Evolutionary conservation across 2,329 filamentous ascomycete genomes (phyloP), one percentile per base, ranked within the genome.

Genomic region (Microascus cirrosus): DNA sequence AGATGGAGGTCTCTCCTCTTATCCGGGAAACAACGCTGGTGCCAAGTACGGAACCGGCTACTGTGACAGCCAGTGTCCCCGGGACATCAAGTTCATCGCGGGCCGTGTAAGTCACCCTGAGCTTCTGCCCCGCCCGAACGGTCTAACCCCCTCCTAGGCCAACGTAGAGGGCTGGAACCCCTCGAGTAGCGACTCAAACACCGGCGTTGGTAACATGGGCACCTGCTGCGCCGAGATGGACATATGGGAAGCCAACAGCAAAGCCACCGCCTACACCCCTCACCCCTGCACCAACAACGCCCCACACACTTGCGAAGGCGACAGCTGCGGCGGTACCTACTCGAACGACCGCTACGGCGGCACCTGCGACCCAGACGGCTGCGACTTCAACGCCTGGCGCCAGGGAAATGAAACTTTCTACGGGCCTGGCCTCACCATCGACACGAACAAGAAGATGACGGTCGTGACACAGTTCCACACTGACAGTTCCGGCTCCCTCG

Each of bases 351-450:
- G 81, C 62, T 84, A 83, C 66, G 70, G 67, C 18, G 82, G 82
- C 59, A 70, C 78, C 48, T 87, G 84, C 70, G 84, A 86, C 67
- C 78, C 79, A 59, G 79, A 83, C 61, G 84, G 84, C 22, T 87
- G 84, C 64, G 83, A 85, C 66, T 85, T 81, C 74, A 85, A 85
- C 75, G 71, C 78, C 25, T 86, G 79, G 78, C 82, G 83, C 64
- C 76, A 82, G 73, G 84, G 82, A 50, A 77, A 80, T 68, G 72
- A 71, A 34, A 70, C 73, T 67, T 87, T 85, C 73, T 86, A 80
- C 69, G 84, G 83, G 42, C 71, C 74, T 0, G 79, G 77, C 61
- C 73, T 73, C 66, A 82, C 72, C 18, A 73, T 87, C 61, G 77
- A 85, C 67, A 84, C 81, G 54, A 77, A 66, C 56, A 73, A 74